These are phyloP conservation scores for Tanacetum coccineum DNA, from an alignment of 129 eudicot species.

Conservation along the genomic window DNA sequence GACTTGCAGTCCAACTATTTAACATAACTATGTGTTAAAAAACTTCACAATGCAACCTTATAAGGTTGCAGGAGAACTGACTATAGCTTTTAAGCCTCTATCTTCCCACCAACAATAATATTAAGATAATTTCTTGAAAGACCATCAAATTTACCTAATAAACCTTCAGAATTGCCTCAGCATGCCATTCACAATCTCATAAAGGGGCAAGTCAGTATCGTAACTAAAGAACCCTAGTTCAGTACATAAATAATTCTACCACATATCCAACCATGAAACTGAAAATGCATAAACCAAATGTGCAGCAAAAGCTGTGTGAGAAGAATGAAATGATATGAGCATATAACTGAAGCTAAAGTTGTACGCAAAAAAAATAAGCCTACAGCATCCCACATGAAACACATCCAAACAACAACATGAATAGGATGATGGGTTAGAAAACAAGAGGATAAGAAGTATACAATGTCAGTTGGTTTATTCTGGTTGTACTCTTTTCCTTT, in stretches of 20 bases:
- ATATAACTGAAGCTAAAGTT: neutral
- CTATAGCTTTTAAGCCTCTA: neutral
- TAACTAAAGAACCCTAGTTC: neutral
- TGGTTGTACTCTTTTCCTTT: conserved; percentile 81
- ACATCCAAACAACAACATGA: conserved; percentile 6
- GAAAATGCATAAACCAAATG: too few relatives aligned
- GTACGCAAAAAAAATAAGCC: too few relatives aligned
- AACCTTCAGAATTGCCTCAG: neutral
- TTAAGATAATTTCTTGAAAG: neutral
- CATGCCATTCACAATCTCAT: neutral
- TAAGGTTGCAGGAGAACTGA: neutral
- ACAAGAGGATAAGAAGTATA: conserved; percentile 26
- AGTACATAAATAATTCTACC: too few relatives aligned
- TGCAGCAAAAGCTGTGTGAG: too few relatives aligned
- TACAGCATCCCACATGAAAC: too few relatives aligned
- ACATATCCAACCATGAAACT: too few relatives aligned
- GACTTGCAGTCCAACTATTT: neutral
- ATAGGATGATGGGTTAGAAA: neutral
- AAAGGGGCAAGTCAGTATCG: neutral
- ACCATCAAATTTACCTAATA: neutral
- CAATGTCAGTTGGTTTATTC: conserved; percentile 92
- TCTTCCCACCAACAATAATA: neutral
- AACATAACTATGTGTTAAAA: neutral
- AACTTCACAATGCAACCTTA: neutral
- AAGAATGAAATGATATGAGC: too few relatives aligned